Percentiles rank a stretch among this genome's conserved stretches.
Conservation (phyloP, 1,284 basidiomycete species). For the Ganoderma multipileum region DNA sequence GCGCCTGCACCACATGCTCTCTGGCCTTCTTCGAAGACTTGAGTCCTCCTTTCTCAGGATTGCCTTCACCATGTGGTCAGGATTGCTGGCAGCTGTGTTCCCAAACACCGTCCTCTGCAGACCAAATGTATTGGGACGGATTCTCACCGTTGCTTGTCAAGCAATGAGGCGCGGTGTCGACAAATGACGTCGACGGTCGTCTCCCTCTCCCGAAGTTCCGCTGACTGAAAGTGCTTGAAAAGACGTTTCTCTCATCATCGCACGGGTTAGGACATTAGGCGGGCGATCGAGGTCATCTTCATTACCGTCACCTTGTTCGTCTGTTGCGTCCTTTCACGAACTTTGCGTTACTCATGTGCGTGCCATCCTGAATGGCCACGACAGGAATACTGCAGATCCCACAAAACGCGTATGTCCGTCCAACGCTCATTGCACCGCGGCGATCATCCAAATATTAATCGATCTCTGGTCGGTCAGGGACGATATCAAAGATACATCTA, state of each 20-base stretch:
- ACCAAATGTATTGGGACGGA: background rate
- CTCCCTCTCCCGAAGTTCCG: background rate
- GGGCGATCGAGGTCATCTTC: background rate
- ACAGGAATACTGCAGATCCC: conserved; percentile 9
- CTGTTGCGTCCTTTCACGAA: background rate
- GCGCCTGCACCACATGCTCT: conserved; percentile 30
- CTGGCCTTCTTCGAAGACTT: conserved; percentile 29
- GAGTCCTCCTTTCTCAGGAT: conserved; percentile 29
- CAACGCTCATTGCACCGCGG: background rate
- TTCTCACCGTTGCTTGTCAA: conserved; percentile 27
- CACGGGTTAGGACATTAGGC: background rate
- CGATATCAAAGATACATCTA: conserved; percentile 10
- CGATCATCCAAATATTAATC: conserved; percentile 10
- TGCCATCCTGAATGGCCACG: background rate
- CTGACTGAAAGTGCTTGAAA: background rate
- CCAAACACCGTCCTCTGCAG: conserved; percentile 5
- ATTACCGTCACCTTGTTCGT: background rate
- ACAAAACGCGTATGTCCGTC: conserved; percentile 1
- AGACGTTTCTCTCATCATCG: background rate
- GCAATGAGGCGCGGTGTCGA: conserved; percentile 15
- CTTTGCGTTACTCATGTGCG: background rate
- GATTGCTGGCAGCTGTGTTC: conserved; percentile 21
- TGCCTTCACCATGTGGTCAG: conserved; percentile 29
- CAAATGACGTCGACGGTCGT: conserved; percentile 27
- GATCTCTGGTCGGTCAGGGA: conserved; percentile 1